phyloP scores from a whole-genome alignment of 2,329 filamentous ascomycete genomes.

The Xylariaceae sp. region DNA sequence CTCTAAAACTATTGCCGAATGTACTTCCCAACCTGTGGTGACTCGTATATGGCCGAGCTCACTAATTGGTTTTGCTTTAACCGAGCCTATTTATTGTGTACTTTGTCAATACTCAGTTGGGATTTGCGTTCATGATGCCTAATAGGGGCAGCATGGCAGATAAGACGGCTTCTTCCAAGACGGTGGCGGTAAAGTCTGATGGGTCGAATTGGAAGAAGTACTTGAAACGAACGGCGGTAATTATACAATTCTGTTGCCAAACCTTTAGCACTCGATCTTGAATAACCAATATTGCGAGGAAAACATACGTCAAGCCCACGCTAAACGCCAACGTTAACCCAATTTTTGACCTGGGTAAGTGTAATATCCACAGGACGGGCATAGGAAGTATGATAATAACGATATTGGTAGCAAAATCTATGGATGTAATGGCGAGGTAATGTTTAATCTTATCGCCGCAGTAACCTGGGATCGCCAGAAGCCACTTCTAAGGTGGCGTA shows the following conservation, averaged over 20 bases:
- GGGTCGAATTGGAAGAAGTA: slow-evolving; percentile 28
- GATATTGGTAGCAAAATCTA: slow-evolving; percentile 18
- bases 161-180: slow-evolving; percentile 23
- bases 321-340: slow-evolving; percentile 29
- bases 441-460: slow-evolving; percentile 17
- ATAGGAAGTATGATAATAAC: slow-evolving; percentile 28
- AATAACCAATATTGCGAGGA: neutral
- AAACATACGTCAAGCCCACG: slow-evolving; percentile 32
- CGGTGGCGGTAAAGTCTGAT: slow-evolving; percentile 25
- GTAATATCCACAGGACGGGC: slow-evolving; percentile 27
- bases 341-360: slow-evolving; percentile 24
- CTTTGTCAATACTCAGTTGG: slow-evolving; percentile 2
- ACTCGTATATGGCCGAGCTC: neutral
- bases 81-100: neutral
- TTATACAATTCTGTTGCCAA: slow-evolving; percentile 22
- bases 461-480: slow-evolving; percentile 2
- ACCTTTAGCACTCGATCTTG: too few species aligned
- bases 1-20: too few species aligned
- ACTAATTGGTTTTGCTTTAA: neutral
- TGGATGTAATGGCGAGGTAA: slow-evolving; percentile 7
- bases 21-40: neutral
- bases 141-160: slow-evolving; percentile 32
- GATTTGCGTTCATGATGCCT: slow-evolving; percentile 37
- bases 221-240: slow-evolving; percentile 27
- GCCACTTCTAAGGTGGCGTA: slow-evolving; percentile 21